Conservation (phyloP, 2,329 filamentous ascomycete genomes). For the Elsinoe fawcettii region DNA sequence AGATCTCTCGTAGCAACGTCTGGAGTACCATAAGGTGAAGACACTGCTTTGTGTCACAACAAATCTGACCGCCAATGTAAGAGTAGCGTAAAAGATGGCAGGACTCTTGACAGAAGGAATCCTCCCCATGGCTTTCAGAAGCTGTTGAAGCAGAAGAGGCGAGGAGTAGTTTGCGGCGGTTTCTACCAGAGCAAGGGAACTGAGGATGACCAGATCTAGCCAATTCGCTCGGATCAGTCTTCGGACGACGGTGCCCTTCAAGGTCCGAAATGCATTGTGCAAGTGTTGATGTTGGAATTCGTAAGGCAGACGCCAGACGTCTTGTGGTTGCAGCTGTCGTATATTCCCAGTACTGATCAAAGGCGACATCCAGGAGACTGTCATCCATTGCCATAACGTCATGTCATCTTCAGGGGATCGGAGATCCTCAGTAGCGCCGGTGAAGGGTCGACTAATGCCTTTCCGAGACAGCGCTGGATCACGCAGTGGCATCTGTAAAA, state of each 20-base stretch:
- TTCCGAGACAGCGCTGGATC: constrained; percentile 47
- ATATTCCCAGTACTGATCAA: constrained; percentile 58
- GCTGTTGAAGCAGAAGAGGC: constrained; percentile 63
- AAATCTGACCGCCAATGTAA: constrained; percentile 55
- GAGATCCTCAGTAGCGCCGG: constrained; percentile 49
- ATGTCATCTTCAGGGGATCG: constrained; percentile 74
- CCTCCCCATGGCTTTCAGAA: constrained; percentile 60
- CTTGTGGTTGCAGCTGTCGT: constrained; percentile 63
- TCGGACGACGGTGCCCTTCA: constrained; percentile 63
- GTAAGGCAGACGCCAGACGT: constrained; percentile 72
- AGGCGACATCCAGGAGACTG: constrained; percentile 72
- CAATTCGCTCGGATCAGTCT: constrained; percentile 69
- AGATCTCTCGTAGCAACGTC: constrained; percentile 74
- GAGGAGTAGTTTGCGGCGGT: constrained; percentile 47
- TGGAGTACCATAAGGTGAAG: constrained; percentile 71
- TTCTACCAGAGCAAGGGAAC: constrained; percentile 56
- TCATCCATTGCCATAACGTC: constrained; percentile 75
- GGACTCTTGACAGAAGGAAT: constrained; percentile 43
- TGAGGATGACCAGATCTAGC: constrained; percentile 65
- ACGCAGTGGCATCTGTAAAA: constrained; percentile 63
- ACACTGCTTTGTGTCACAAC: constrained; percentile 58
- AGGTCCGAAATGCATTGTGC: constrained; percentile 64
- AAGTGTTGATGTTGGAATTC: constrained; percentile 75
- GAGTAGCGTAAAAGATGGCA: constrained; percentile 56
- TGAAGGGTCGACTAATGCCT: constrained; percentile 53